Base-by-base conservation (phyloP, 768 basidiomycete species). In the Podaxis mareebaensis region DNA sequence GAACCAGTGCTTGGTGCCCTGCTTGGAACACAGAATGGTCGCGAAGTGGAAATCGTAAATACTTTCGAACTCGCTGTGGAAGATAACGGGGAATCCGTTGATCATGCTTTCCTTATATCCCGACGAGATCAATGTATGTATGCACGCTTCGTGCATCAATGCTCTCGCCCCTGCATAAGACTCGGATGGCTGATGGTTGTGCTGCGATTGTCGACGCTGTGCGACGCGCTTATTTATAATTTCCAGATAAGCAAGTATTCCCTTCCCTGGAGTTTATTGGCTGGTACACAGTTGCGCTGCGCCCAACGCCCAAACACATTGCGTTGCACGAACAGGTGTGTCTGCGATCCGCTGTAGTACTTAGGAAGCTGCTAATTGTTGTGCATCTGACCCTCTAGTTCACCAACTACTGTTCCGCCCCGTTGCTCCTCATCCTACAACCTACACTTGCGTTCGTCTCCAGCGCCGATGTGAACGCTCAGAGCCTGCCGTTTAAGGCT, bases 191-290 rank as follows among this genome's bases (percentile, higher is more conserved):
- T 42, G 40, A 69, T 60, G 56, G 48, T 51, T 42, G 40, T 63
- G 26, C 17, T 36, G 17, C 26, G 20, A 33, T 11, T 28, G 64
- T 17, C 44, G 61, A 60, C 38, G 12, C 22, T 28, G 49, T 15
- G 49, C 20, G 44, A 20, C 38, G 13, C 53, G 60, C 58, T 56
- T 55, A 44, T 30, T 58, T 51, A 48, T 58, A 36, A 26, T 51
- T 62, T 67, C 49, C 74, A 99, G 96, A 95, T 82, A 96, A 96
- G 75, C 95, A 97, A 77, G 96, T 99, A 22, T 99, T 99, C 74
- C 97, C 97, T 11, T 95, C 95, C 0, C 83, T 99, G 38, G 97
- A 99, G 72, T 90, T 99, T 71, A 92, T 99, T 56, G 97, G 97
- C 7, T 99, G 97, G 97, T 99, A 99, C 76, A 92, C 92, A 0